Evolutionary conservation across 495 filamentous ascomycete genomes (phyloP).

Genomic region (Amorphotheca resinae): DNA sequence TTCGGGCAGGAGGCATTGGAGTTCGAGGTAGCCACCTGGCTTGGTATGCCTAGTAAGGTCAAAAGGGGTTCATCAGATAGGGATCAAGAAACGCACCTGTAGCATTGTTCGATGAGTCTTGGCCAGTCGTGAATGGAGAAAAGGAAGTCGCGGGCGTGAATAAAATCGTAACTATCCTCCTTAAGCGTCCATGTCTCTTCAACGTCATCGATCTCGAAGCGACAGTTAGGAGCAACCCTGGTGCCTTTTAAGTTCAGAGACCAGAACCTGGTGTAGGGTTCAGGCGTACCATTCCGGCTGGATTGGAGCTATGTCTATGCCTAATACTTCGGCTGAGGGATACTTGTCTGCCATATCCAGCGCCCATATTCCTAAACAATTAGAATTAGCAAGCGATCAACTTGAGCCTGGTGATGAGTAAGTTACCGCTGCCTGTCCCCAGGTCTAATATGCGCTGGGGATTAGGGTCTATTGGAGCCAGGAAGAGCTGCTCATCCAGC

Average conservation of each 20-base stretch:
- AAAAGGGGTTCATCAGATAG: neutral
- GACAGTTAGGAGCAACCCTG: slow-evolving; percentile 24
- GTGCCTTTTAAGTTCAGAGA: neutral
- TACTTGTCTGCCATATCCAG: slow-evolving; percentile 16
- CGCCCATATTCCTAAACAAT: slow-evolving; percentile 15
- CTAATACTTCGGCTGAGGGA: slow-evolving; percentile 15
- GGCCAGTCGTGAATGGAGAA: slow-evolving; percentile 13
- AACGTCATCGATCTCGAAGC: slow-evolving; percentile 26
- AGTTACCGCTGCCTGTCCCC: slow-evolving; percentile 46
- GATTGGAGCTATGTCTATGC: slow-evolving; percentile 14
- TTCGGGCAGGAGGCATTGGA: slow-evolving; percentile 4
- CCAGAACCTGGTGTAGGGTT: neutral
- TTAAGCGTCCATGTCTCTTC: slow-evolving; percentile 23
- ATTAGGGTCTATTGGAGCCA: slow-evolving; percentile 43
- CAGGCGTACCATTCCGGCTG: slow-evolving; percentile 14
- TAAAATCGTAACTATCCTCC: slow-evolving; percentile 23
- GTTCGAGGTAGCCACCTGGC: slow-evolving; percentile 15
- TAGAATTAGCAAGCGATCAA: neutral
- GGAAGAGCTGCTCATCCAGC: slow-evolving; percentile 40
- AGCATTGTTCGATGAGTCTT: slow-evolving; percentile 12
- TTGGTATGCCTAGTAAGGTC: slow-evolving; percentile 7
- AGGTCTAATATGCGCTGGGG: slow-evolving; percentile 43
- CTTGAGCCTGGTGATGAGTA: slow-evolving; percentile 17
- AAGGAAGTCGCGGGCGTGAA: slow-evolving; percentile 18
- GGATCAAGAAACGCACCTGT: slow-evolving; percentile 2